Evolutionary conservation across 2,329 filamentous ascomycete species (phyloP), one percentile per base, ranked within the genome.

Genomic region (Sclerotiophoma versabilis): DNA sequence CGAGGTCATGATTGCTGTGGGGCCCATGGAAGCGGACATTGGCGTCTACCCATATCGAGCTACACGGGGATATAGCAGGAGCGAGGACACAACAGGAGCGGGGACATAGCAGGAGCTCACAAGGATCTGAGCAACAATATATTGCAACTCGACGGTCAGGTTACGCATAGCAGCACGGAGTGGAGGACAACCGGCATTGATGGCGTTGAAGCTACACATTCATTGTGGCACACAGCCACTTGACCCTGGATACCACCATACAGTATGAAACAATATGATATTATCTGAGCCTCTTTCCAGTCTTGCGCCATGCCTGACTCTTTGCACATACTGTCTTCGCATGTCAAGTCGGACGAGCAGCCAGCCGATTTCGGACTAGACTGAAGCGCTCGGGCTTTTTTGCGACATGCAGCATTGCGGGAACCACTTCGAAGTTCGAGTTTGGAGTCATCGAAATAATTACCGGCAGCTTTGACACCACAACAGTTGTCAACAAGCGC

Each of bases 131-230:
- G 38, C 12, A 38, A 49, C 26, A 19, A 49, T 34, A 12, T 46
- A 54, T 39, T 49, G 45, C 41, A 20, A 36, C 34, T 49, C 42
- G 39, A 23, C 41, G 14, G 19, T 49, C 34, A 54, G 15, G 29
- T 46, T 32, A 30, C 33, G 45, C 45, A 49, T 41, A 54, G 33
- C 45, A 46, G 51, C 45, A 54, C 20, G 26, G 51, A 54, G 45
- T 23, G 39, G 45, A 46, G 50, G 33, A 57, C 53, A 54, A 52
- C 36, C 55, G 61, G 69, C 71, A 74, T 74, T 63, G 56, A 49
- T 62, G 69, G 71, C 66, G 68, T 71, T 67, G 56, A 50, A 63
- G 36, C 54, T 60, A 48, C 54, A 62, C 45, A 43, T 46, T 38
- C 39, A 34, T 39, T 57, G 56, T 63, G 68, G 67, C 63, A 66